Evolutionary conservation across 108 stramenopile species (phyloP), one percentile per base, ranked within the genome.

Genomic region (Licmophora abbreviata): DNA sequence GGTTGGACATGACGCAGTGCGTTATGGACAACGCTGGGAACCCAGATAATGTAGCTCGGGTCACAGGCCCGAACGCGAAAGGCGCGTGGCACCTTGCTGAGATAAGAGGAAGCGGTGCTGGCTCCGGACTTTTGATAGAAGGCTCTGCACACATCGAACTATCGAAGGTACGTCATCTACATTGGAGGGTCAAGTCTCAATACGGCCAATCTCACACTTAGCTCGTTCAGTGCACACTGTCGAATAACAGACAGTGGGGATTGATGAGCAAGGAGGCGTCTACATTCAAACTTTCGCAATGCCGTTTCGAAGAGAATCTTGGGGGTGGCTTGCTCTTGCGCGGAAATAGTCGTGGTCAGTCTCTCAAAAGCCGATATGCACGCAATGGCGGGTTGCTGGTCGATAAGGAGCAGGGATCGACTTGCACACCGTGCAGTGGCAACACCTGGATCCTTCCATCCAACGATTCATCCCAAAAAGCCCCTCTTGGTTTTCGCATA

Each of bases 11-110:
- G 20, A 60, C 67, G 30, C 59, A 79, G 32, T 68, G 81, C 48
- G 71, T 81, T 22, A 65, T 85, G 35, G 78, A 88, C 64, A 88
- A 84, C 34, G 63, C 51, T 6, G 80, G 80, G 1, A 73, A 66
- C 29, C 35, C 49, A 22, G 86, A 80, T 7, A 61, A 50, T 28
- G 66, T 63, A 3, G 61, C 36, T 10, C 15, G 32, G 9, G 36
- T 48, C 9, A 33, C 49, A 15, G 71, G 64, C 12, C 18, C 30
- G 21, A 54, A 52, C 7, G 9, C 20, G 17, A 66, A 73, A 44
- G 51, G 64, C 7, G 11, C 18, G 4, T 62, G 56, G 60, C 42
- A 40, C 8, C 35, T 48, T 11, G 64, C 62, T 4, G 45, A 20
- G 0, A 21, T 62, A 29, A 47, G 25, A 10, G 52, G 71, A 24